phyloP scores from a whole-genome alignment of 2,329 filamentous ascomycete species.

The Septoria linicola region DNA sequence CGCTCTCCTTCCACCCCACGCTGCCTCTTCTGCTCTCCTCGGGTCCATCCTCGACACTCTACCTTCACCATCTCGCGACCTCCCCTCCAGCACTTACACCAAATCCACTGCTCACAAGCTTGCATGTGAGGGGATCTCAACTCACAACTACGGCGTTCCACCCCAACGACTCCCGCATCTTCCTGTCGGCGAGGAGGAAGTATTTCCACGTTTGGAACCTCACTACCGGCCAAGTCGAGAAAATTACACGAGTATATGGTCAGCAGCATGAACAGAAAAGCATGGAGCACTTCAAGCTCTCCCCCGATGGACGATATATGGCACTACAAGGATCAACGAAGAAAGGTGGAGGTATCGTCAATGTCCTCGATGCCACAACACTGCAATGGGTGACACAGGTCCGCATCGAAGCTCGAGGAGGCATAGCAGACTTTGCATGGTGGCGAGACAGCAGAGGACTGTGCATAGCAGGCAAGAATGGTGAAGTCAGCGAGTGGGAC shows the following conservation, averaged over 20 bases:
- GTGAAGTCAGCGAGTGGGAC: constrained; percentile 88
- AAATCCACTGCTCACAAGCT: constrained; percentile 85
- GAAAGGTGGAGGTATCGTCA: constrained; percentile 86
- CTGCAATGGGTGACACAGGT: constrained; percentile 86
- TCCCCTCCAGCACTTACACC: constrained; percentile 67
- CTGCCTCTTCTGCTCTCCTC: constrained; percentile 88
- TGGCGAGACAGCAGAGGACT: constrained; percentile 82
- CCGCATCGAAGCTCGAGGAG: constrained; percentile 75
- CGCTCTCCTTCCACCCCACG: constrained; percentile 83
- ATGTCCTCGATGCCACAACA: constrained; percentile 74
- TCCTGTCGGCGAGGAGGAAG: constrained; percentile 81
- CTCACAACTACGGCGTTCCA: constrained; percentile 81
- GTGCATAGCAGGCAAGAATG: constrained; percentile 78
- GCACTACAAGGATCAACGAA: constrained; percentile 74
- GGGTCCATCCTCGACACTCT: constrained; percentile 79
- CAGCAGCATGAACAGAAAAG: constrained; percentile 78
- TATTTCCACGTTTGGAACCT: constrained; percentile 97
- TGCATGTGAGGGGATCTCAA: constrained; percentile 82
- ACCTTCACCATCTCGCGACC: constrained; percentile 83
- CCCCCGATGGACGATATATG: constrained; percentile 82
- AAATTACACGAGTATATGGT: constrained; percentile 72
- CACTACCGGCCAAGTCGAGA: constrained; percentile 75
- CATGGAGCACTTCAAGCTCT: constrained; percentile 88
- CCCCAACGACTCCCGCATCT: constrained; percentile 68
- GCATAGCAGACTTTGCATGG: constrained; percentile 90